Conservation (phyloP, 179 eudicot species). For the Pouteria campechiana region DNA sequence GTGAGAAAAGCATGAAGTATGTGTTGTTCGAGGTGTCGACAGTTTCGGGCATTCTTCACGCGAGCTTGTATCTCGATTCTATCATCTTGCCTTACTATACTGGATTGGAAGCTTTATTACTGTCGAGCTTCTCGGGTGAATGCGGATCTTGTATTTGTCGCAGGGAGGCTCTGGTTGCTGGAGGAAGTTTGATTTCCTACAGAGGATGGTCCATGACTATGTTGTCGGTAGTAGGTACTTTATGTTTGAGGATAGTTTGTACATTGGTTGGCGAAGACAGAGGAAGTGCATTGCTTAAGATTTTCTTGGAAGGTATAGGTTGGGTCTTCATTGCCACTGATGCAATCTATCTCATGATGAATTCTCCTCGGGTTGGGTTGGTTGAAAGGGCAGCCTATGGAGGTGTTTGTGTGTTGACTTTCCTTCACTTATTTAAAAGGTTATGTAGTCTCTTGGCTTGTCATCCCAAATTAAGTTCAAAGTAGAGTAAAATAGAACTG, state of each 20-base stretch:
- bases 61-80: constrained; percentile 35
- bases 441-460: constrained; percentile 10
- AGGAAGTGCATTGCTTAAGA: constrained; percentile 10
- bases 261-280: constrained; percentile 13
- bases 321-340: constrained; percentile 32
- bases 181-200: constrained; percentile 25
- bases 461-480: no score
- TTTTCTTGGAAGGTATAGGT: constrained; percentile 20
- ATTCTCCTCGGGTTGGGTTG: constrained; percentile 18
- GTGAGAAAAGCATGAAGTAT: constrained; percentile 25
- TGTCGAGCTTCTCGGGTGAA: constrained; percentile 40
- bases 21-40: constrained; percentile 39
- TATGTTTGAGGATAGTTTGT: constrained; percentile 26
- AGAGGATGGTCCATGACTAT: constrained; percentile 45
- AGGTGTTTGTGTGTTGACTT: constrained; percentile 26
- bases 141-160: constrained; percentile 44
- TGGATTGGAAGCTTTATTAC: constrained; percentile 36
- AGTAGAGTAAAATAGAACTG: no score
- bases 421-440: constrained; percentile 21
- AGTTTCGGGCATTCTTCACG: constrained; percentile 37
- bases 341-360: constrained; percentile 19
- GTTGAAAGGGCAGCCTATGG: constrained; percentile 16
- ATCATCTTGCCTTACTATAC: constrained; percentile 44
- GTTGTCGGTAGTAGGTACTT: constrained; percentile 23
- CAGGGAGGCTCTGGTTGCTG: constrained; percentile 21